Evolutionary conservation across 2,329 filamentous ascomycete species (phyloP).

Genomic region (Arachnomyces sp.): DNA sequence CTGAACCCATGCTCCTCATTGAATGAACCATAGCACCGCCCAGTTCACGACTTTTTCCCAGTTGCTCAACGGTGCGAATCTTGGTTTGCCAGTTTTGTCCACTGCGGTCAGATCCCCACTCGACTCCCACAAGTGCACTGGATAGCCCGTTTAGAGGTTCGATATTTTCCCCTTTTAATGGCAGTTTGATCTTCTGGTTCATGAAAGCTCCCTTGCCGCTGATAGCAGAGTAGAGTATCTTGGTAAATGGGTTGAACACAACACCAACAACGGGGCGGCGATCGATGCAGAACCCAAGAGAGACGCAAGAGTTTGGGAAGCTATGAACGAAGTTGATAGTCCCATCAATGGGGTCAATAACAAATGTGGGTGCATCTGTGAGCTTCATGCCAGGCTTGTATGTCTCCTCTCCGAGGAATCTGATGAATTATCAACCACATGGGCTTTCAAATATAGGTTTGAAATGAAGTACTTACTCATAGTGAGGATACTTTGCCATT

Average conservation of each 20-base stretch:
- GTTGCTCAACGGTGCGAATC: slow-evolving; percentile 43
- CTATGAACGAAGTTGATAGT: slow-evolving; percentile 59
- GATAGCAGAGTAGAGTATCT: slow-evolving; percentile 48
- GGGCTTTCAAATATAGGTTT: slow-evolving; percentile 1
- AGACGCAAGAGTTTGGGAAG: slow-evolving; percentile 51
- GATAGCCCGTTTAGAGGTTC: slow-evolving; percentile 43
- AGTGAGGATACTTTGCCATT: slow-evolving; percentile 44
- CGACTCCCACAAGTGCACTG: slow-evolving; percentile 48
- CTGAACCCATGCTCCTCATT: slow-evolving; percentile 48
- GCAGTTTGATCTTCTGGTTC: slow-evolving; percentile 33
- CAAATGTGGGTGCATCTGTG: slow-evolving; percentile 48
- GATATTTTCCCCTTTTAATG: slow-evolving; percentile 34
- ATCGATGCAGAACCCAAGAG: slow-evolving; percentile 48
- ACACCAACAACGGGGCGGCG: slow-evolving; percentile 48
- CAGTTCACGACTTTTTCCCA: slow-evolving; percentile 41
- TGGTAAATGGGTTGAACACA: slow-evolving; percentile 53
- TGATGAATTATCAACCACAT: slow-evolving; percentile 12
- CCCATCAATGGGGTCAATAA: slow-evolving; percentile 57
- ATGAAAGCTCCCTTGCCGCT: slow-evolving; percentile 47
- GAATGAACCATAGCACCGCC: slow-evolving; percentile 57
- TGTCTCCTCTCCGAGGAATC: slow-evolving; percentile 53
- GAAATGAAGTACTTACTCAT: slow-evolving; percentile 32
- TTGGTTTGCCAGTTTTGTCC: slow-evolving; percentile 53
- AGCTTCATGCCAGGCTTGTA: slow-evolving; percentile 48
- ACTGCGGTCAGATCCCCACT: slow-evolving; percentile 53